Evolutionary conservation across 805 yeast species (phyloP).

Genomic region (Ogataea dorogensis): DNA sequence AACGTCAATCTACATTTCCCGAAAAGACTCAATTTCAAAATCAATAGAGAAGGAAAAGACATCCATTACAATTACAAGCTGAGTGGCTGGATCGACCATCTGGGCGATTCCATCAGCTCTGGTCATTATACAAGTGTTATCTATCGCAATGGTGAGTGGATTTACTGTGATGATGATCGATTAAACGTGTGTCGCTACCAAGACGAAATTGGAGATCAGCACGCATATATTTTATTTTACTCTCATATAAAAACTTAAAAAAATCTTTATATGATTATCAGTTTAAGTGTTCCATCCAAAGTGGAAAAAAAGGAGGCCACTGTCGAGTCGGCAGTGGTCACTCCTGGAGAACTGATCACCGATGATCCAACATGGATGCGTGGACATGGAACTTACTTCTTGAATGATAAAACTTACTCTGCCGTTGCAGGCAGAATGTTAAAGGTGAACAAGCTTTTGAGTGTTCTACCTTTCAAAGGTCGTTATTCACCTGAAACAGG

Average conservation of each 20-base stretch:
- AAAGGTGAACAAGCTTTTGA: conserved; percentile 79
- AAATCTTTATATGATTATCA: conserved; percentile 24
- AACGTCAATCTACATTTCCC: conserved; percentile 26
- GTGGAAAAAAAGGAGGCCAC: conserved; percentile 1
- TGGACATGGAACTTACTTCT: conserved; percentile 93
- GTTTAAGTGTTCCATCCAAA: conserved; percentile 26
- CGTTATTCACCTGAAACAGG: conserved; percentile 93
- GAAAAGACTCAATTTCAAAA: conserved; percentile 35
- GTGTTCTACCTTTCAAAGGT: conserved; percentile 84
- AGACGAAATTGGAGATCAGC: conserved; percentile 33
- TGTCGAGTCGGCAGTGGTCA: conserved; percentile 52
- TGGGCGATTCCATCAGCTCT: conserved; percentile 58
- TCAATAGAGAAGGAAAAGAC: conserved; percentile 36
- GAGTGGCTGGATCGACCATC: conserved; percentile 66
- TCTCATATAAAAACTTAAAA: conserved; percentile 24
- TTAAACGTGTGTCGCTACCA: conserved; percentile 41
- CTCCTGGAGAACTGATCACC: conserved; percentile 96
- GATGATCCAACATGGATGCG: conserved; percentile 97
- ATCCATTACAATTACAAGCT: conserved; percentile 46
- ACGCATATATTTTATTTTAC: conserved; percentile 71
- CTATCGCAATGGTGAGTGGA: conserved; percentile 61
- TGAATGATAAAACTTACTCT: conserved; percentile 73
- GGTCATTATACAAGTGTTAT: conserved; percentile 78
- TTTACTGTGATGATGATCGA: conserved; percentile 73
- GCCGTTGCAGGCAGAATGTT: conserved; percentile 91